Evolutionary conservation across 2,329 filamentous ascomycete genomes (phyloP), one percentile per base, ranked within the genome.

Genomic region (Aspergillus oerlinghausenensis): DNA sequence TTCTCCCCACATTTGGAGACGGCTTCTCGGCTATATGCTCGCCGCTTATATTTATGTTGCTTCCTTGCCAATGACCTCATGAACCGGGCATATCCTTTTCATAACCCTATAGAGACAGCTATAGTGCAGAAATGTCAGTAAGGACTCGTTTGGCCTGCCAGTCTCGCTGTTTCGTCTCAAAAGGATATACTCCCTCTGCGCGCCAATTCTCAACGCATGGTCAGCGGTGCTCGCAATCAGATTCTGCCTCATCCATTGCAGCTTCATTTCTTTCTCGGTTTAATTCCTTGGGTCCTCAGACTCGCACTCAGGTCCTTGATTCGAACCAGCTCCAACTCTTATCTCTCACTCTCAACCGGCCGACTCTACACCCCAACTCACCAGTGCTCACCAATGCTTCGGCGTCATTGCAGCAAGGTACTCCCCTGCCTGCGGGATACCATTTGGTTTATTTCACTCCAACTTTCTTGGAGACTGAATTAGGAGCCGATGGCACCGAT

Each of bases 361-460:
- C 74, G 1, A 62, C 67, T 4, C 69, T 85, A 5, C 75, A 74
- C 61, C 70, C 74, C 1, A 61, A 60, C 50, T 73, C 71, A 1
- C 63, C 73, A 4, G 70, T 78, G 48, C 63, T 80, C 3, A 73
- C 76, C 6, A 66, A 72, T 32, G 54, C 67, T 0, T 55, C 77
- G 0, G 55, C 66, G n/a, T 77, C 80, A 0, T 62, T 70, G 0
- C 50, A 65, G 0, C 17, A 54, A 10, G 80, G 80, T 7, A 83
- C 82, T 0, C 77, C 79, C 0, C 58, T 87, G 1, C 84, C 84
- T 0, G 77, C 82, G 0, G 84, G 82, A 1, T 84, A 86, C 60
- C 85, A 88, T 64, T 75, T 88, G 0, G 80, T 80, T 0, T 88
- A 87, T 67, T 88, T 88, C 65, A 86, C 84, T 0, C 84, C 85